Evolutionary conservation across 2,329 filamentous ascomycete genomes (phyloP), one percentile per base, ranked within the genome.

Genomic region (Trichoderma oligosporum): DNA sequence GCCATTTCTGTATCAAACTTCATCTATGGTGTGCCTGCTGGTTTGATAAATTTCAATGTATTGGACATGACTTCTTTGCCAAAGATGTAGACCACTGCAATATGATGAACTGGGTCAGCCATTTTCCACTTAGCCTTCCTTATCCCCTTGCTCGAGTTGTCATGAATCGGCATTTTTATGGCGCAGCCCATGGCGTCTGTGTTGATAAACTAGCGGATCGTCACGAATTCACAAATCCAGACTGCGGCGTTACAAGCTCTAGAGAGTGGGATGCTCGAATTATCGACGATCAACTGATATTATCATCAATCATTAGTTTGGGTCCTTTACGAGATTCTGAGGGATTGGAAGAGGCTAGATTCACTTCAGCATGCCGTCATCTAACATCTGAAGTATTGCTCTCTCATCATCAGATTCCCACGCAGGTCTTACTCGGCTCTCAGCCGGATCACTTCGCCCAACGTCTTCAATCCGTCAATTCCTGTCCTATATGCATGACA

Each of bases 151-250:
- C 57, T 8, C 33, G 60, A 29, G 39, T 62, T 8, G 33, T 53
- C 4, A 61, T 63, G 58, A 61, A 63, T 53, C 41, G 51, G 25
- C 52, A 61, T 39, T 54, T 62, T 8, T 61, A 59, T 39, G 61
- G 61, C n/a, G n/a, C 27, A 7, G 8, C 42, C 12, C 53, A 62
- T 29, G 56, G 61, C 4, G 18, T 59, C 2, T 36, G 39, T 7
- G 25, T 53, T 4, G 7, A 49, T 14, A 48, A 51, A 18, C 31
- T 62, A 12, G 11, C 53, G 4, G 8, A 9, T 22, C 24, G 31
- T 35, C n/a, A 4, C 8, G 2, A 18, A 42, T 5, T 41, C 2
- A 53, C n/a, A 44, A 4, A 12, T 42, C 6, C 20, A 27, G 2
- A 22, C 4, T 5, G 16, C 39, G 1, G 6, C 11, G 18, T 7